phyloP scores from a whole-genome alignment of 192 early-diverging fungal genomes.

The Gaertneriomyces semiglobifer region DNA sequence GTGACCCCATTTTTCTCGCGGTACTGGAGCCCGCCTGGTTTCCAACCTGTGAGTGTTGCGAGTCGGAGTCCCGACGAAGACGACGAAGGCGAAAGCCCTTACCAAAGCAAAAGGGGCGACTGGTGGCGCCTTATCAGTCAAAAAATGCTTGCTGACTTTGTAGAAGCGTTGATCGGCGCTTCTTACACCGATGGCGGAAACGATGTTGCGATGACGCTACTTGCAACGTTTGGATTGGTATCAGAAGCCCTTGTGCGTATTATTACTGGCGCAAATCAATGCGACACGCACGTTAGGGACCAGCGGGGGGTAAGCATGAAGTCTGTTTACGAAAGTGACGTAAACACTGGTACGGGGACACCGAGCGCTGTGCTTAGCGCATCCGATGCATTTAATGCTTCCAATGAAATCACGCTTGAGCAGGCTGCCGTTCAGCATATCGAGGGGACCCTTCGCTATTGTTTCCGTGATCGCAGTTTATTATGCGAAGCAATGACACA shows the following conservation, averaged over 20 bases:
- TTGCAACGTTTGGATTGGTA: constrained; percentile 32
- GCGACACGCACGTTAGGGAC: constrained; percentile 7
- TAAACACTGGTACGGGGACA: not conserved
- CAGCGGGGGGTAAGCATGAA: not conserved
- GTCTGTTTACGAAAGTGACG: not conserved
- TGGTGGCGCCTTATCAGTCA: constrained; percentile 51
- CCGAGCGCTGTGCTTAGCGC: not conserved
- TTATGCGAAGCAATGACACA: constrained; percentile 78
- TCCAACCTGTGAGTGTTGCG: not conserved
- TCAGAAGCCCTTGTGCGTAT: constrained; percentile 3
- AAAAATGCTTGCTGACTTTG: constrained; percentile 82
- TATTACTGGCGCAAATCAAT: not conserved
- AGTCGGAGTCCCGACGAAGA: constrained; percentile 6
- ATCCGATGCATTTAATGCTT: not conserved
- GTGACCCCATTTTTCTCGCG: constrained; percentile 57
- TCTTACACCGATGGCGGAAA: constrained; percentile 60
- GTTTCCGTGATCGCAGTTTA: constrained; percentile 62
- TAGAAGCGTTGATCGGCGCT: constrained; percentile 80
- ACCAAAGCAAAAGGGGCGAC: constrained; percentile 13
- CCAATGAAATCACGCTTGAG: not conserved
- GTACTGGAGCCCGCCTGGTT: constrained; percentile 35
- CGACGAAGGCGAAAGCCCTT: constrained; percentile 23
- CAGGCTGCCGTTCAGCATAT: constrained; percentile 2
- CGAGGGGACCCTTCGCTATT: constrained; percentile 27
- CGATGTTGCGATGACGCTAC: constrained; percentile 23